These are phyloP conservation scores for Alliaria petiolata DNA, from an alignment of 345 rosid species.

Conservation along the genomic window DNA sequence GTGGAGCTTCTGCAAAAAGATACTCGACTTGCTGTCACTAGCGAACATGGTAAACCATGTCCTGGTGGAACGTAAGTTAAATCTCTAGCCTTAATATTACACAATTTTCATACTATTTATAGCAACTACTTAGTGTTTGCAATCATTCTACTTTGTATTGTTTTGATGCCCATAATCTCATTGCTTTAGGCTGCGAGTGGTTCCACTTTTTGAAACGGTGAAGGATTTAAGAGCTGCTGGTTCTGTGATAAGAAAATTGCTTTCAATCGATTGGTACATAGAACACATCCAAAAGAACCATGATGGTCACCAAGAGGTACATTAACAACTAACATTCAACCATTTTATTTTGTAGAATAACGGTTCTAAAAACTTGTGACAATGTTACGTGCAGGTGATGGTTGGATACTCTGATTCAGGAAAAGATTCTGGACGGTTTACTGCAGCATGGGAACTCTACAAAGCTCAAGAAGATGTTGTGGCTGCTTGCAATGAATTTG, in stretches of 20 bases:
- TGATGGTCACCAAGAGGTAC: slow-evolving; percentile 87
- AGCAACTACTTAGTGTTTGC: not conserved
- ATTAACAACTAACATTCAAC: not conserved
- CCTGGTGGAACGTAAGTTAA: slow-evolving; percentile 80
- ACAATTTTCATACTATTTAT: not conserved
- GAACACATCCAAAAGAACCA: slow-evolving; percentile 80
- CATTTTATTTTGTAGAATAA: not conserved
- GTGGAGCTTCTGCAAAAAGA: slow-evolving; percentile 98
- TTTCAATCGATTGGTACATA: slow-evolving; percentile 92
- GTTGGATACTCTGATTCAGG: slow-evolving; percentile 99
- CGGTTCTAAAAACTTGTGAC: not conserved
- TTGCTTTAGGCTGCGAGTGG: slow-evolving; percentile 69
- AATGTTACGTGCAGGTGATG: slow-evolving; percentile 61
- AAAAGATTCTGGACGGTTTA: slow-evolving; percentile 97
- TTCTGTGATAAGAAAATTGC: slow-evolving; percentile 67
- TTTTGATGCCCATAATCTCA: not conserved
- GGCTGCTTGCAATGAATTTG: slow-evolving; percentile 84
- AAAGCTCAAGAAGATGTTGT: slow-evolving; percentile 99
- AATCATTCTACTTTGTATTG: not conserved
- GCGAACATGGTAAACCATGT: slow-evolving; percentile 83
- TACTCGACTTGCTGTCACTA: slow-evolving; percentile 77
- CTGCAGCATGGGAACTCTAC: slow-evolving; percentile 99
- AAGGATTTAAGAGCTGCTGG: slow-evolving; percentile 92
- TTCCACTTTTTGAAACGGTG: slow-evolving; percentile 93
- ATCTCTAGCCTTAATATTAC: not conserved